Evolutionary conservation across 1,139 yeast genomes (phyloP).

Genomic region (Protomyces gravidus): DNA sequence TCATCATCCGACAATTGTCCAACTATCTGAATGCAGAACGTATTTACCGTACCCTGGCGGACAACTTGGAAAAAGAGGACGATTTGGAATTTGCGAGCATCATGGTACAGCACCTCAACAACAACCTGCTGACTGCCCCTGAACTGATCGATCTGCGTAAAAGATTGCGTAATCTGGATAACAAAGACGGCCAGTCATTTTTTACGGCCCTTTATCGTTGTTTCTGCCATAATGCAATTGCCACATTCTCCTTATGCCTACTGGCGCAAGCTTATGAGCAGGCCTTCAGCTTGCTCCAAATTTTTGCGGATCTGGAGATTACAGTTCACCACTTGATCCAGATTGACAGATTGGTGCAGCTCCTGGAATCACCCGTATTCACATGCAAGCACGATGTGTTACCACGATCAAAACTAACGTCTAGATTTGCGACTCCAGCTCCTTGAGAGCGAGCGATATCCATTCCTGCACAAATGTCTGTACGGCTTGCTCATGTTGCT

Average conservation of each 20-base stretch:
- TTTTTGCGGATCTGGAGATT: slow-evolving; percentile 69
- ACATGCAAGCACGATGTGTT: slow-evolving; percentile 47
- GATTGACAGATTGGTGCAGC: slow-evolving; percentile 72
- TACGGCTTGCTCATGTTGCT: slow-evolving; percentile 90
- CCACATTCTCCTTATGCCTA: slow-evolving; percentile 78
- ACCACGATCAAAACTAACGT: not conserved
- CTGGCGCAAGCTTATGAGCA: slow-evolving; percentile 85
- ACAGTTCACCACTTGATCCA: slow-evolving; percentile 69
- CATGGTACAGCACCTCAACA: slow-evolving; percentile 74
- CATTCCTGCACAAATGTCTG: slow-evolving; percentile 76
- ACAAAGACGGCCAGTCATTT: slow-evolving; percentile 53
- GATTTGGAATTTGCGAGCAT: slow-evolving; percentile 71
- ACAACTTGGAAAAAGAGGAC: slow-evolving; percentile 60
- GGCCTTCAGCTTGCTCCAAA: slow-evolving; percentile 74
- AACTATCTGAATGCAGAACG: slow-evolving; percentile 75
- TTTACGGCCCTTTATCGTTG: slow-evolving; percentile 77
- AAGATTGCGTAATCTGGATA: slow-evolving; percentile 13
- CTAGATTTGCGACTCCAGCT: slow-evolving; percentile 65
- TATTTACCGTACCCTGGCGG: slow-evolving; percentile 74
- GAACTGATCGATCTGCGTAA: slow-evolving; percentile 22
- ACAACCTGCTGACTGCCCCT: slow-evolving; percentile 72
- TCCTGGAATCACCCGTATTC: slow-evolving; percentile 83
- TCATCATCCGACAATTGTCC: slow-evolving; percentile 79
- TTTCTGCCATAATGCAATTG: slow-evolving; percentile 89
- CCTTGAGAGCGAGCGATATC: slow-evolving; percentile 78